Conservation (phyloP, 169 alveolate genomes). For the Besnoitia besnoiti region DNA sequence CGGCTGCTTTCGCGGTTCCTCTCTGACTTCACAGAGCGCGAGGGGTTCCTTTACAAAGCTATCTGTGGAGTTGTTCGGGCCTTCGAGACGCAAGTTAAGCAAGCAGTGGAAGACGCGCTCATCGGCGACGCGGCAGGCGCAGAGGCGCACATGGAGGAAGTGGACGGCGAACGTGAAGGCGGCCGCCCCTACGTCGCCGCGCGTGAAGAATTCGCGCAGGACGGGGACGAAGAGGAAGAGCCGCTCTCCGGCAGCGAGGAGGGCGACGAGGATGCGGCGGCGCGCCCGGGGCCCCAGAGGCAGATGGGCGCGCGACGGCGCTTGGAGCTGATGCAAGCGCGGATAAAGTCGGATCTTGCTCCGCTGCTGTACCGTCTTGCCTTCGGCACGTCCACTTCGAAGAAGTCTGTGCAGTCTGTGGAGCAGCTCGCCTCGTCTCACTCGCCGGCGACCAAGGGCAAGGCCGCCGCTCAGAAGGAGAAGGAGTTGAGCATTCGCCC, state of each 20-base stretch:
- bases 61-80: slow-evolving; percentile 42
- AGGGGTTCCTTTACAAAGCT: slow-evolving; percentile 59
- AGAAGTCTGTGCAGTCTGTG: background rate
- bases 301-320: background rate
- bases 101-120: background rate
- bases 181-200: no score
- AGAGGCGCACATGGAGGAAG: background rate
- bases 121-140: background rate
- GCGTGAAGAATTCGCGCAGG: background rate
- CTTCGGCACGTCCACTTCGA: background rate
- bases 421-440: background rate
- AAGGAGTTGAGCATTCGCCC: background rate
- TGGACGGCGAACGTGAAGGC: background rate
- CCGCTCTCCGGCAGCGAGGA: background rate
- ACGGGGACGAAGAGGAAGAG: slow-evolving; percentile 21
- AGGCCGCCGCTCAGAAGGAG: background rate
- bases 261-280: background rate
- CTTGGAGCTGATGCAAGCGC: slow-evolving; percentile 10
- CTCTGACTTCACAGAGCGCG: slow-evolving; percentile 51
- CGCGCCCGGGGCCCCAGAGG: background rate
- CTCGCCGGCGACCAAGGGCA: slow-evolving; percentile 25
- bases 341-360: slow-evolving; percentile 26
- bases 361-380: slow-evolving; percentile 63
- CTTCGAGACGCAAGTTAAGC: background rate
- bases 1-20: slow-evolving; percentile 53